phyloP scores from a whole-genome alignment of 495 filamentous ascomycete genomes.

The Cryomyces minteri region DNA sequence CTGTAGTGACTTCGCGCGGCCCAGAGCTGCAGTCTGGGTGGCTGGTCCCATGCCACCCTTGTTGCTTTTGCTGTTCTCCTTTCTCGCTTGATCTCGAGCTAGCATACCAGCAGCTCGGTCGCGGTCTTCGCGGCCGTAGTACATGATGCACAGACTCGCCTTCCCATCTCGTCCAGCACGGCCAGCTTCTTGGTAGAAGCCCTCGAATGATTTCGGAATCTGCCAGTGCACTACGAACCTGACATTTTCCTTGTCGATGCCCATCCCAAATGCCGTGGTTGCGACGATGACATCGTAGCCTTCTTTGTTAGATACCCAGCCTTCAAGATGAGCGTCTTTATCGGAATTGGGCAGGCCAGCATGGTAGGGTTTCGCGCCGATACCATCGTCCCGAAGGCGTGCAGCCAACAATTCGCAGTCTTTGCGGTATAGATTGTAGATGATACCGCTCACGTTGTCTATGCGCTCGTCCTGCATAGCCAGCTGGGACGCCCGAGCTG shows the following conservation, averaged over 20 bases:
- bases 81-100: conserved; percentile 9
- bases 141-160: conserved; percentile 68
- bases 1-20: conserved; percentile 18
- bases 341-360: conserved; percentile 40
- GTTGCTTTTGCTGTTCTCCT: conserved; percentile 4
- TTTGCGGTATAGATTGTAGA: conserved; percentile 68
- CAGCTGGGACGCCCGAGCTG: conserved; percentile 29
- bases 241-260: conserved; percentile 87
- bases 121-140: conserved; percentile 70
- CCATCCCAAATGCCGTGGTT: conserved; percentile 94
- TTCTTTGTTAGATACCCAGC: conserved; percentile 56
- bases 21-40: conserved; percentile 14
- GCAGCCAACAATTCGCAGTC: conserved; percentile 60
- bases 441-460: conserved; percentile 61
- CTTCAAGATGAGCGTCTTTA: conserved; percentile 43
- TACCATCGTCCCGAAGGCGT: conserved; percentile 36
- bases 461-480: conserved; percentile 29
- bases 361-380: conserved; percentile 55
- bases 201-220: conserved; percentile 80
- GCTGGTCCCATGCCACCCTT: conserved; percentile 16
- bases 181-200: conserved; percentile 90
- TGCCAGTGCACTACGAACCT: conserved; percentile 91
- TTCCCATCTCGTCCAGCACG: conserved; percentile 81
- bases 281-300: conserved; percentile 85
- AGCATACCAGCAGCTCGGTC: conserved; percentile 40